These are phyloP conservation scores for Thelephora aurantiotincta DNA, from an alignment of 768 basidiomycete genomes.

Conservation along the genomic window DNA sequence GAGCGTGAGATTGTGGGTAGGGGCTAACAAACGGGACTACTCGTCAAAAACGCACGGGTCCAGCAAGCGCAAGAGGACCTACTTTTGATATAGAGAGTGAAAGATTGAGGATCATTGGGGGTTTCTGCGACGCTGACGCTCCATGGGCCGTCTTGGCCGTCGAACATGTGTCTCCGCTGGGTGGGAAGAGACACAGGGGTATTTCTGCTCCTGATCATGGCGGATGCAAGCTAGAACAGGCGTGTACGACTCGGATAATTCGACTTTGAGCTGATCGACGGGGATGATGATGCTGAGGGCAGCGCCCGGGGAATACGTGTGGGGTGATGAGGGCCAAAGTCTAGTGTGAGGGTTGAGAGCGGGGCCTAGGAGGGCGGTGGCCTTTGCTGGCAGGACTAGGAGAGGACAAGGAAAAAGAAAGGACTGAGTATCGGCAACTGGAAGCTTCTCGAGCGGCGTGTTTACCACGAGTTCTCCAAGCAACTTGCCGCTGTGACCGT, in stretches of 20 bases:
- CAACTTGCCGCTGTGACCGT: background rate
- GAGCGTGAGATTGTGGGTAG: constrained; percentile 82
- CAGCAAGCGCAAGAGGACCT: constrained; percentile 21
- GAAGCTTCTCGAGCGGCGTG: background rate
- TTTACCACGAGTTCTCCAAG: background rate
- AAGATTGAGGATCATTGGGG: constrained; percentile 57
- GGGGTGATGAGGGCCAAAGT: no score
- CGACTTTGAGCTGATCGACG: no score
- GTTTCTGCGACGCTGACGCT: constrained; percentile 80
- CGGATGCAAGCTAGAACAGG: constrained; percentile 6
- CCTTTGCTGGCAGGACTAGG: background rate
- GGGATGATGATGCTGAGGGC: no score
- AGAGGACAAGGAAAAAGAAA: background rate
- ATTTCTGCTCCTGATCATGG: constrained; percentile 13
- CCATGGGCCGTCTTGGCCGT: constrained; percentile 75
- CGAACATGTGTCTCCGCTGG: constrained; percentile 39
- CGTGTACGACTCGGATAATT: background rate
- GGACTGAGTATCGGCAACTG: background rate
- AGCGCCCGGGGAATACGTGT: no score
- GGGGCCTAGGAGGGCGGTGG: background rate
- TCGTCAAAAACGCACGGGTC: background rate
- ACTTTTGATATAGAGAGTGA: constrained; percentile 87
- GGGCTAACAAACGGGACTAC: constrained; percentile 33
- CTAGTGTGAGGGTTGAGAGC: no score
- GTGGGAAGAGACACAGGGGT: constrained; percentile 15